Evolutionary conservation across 305 asterid genomes (phyloP).

Genomic region (Fraxinus latifolia): DNA sequence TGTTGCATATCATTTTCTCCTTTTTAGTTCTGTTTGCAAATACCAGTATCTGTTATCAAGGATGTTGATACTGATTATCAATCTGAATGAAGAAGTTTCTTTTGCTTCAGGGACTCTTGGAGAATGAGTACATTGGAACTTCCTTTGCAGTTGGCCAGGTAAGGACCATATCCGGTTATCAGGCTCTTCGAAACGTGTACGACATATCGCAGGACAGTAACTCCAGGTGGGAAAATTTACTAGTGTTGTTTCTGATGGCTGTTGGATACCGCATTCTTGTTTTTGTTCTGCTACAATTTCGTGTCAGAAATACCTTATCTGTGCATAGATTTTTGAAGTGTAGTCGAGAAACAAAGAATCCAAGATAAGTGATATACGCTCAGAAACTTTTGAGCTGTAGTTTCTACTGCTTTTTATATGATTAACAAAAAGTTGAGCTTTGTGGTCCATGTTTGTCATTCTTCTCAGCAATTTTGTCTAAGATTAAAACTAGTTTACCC

Average conservation of each 20-base stretch:
- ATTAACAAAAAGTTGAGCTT: background rate
- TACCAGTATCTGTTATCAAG: background rate
- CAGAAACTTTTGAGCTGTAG: background rate
- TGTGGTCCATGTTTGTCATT: background rate
- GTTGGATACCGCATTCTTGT: constrained; percentile 63
- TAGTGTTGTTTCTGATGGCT: constrained; percentile 72
- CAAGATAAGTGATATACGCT: constrained; percentile 32
- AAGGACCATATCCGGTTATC: constrained; percentile 77
- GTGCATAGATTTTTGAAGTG: constrained; percentile 38
- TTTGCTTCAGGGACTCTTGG: constrained; percentile 79
- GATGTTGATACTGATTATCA: background rate
- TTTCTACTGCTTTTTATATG: background rate
- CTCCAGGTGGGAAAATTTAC: constrained; percentile 80
- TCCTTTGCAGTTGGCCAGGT: constrained; percentile 91
- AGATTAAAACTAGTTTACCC: background rate
- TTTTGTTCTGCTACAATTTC: constrained; percentile 50
- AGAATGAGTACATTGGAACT: constrained; percentile 75
- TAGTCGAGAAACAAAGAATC: constrained; percentile 44
- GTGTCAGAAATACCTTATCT: constrained; percentile 44
- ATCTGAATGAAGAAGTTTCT: background rate
- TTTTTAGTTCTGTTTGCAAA: background rate
- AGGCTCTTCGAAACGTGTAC: constrained; percentile 64
- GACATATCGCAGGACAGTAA: constrained; percentile 56
- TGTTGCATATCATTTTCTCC: background rate
- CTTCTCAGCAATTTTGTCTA: background rate